phyloP scores from a whole-genome alignment of 2,329 filamentous ascomycete species.

The Seiridium cupressi region DNA sequence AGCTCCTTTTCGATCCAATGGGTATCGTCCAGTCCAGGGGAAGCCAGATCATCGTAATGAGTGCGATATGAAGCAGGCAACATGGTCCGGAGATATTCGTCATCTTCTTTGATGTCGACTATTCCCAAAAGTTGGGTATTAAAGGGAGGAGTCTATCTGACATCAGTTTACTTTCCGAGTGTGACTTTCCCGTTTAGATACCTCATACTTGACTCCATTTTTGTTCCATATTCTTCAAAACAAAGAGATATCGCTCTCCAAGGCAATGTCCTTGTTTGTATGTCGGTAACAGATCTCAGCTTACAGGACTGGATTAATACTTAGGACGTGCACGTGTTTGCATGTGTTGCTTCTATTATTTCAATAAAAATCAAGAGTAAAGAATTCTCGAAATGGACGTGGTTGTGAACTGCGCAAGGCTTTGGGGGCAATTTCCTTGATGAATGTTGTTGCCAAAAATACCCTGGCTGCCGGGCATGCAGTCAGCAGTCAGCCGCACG shows the following conservation, averaged over 20 bases:
- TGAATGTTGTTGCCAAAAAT: neutral
- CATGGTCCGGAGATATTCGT: slow-evolving; percentile 12
- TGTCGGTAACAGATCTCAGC: neutral
- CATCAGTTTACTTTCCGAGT: neutral
- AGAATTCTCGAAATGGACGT: neutral
- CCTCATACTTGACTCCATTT: neutral
- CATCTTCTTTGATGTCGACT: neutral
- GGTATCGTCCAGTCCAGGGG: slow-evolving; percentile 13
- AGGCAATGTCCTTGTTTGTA: neutral
- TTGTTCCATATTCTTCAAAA: neutral
- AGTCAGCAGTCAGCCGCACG: slow-evolving; percentile 7
- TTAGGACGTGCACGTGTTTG: too few species aligned
- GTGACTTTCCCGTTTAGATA: neutral
- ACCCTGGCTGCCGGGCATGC: neutral
- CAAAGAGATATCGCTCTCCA: neutral
- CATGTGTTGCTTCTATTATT: too few species aligned
- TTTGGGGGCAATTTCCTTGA: neutral
- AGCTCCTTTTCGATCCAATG: slow-evolving; percentile 27
- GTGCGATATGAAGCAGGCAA: slow-evolving; percentile 29
- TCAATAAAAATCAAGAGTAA: neutral
- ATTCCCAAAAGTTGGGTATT: neutral
- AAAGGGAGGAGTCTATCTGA: neutral
- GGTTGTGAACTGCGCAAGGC: neutral
- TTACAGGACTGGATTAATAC: neutral
- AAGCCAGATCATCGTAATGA: slow-evolving; percentile 24